Conservation (phyloP, 208 protist species). For the Acanthamoeba quina region DNA sequence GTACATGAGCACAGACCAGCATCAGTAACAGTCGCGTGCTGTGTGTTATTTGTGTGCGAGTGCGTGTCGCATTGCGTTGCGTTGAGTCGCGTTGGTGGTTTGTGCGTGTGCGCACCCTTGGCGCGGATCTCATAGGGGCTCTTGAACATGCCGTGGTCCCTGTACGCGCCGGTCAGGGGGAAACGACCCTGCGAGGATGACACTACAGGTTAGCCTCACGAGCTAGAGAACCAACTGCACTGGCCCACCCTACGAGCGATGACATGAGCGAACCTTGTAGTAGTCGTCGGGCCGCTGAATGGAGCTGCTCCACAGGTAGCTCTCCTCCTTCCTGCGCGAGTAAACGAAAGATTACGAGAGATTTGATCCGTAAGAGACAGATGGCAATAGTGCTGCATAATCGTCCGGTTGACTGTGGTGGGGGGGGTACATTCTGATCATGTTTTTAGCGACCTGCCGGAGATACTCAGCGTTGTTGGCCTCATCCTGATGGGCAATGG, state of each 20-base stretch:
- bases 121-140: background rate
- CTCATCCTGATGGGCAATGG: background rate
- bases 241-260: background rate
- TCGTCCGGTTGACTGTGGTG: background rate
- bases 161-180: background rate
- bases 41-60: background rate
- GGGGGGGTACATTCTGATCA: background rate
- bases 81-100: too few species aligned
- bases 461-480: background rate
- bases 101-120: background rate
- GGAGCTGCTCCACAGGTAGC: slow-evolving; percentile 6
- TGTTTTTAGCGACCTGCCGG: background rate
- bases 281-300: background rate
- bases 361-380: background rate
- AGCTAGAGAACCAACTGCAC: background rate
- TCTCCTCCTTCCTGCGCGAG: background rate
- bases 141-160: background rate
- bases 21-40: background rate
- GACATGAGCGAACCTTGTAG: background rate
- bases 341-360: background rate
- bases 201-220: background rate
- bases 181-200: background rate
- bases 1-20: background rate
- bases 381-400: background rate
- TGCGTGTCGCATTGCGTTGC: too few species aligned